Evolutionary conservation across 148 eudicot species (phyloP).

Genomic region (Persicaria maculosa): DNA sequence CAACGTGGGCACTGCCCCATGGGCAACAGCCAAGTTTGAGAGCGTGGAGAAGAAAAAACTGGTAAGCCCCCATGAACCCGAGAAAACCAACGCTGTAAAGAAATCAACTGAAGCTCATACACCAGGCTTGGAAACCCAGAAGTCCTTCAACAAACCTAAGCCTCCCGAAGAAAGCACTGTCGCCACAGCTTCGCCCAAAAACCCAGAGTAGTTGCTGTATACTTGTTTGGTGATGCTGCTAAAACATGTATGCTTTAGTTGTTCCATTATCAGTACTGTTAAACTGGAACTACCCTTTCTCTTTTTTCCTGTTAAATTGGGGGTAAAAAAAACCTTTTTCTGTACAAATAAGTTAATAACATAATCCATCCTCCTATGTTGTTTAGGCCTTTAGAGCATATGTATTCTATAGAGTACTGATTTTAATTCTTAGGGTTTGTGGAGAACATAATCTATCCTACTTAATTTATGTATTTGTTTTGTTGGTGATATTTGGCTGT

Average conservation of each 20-base stretch:
- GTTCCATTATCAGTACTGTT: background rate
- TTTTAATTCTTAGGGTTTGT: background rate
- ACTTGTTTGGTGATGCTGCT: slow-evolving; percentile 1
- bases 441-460: background rate
- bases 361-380: background rate
- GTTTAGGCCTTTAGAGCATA: background rate
- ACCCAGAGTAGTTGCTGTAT: slow-evolving; percentile 15
- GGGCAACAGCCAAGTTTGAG: slow-evolving; percentile 89
- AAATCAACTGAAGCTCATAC: slow-evolving; percentile 42
- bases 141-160: slow-evolving; percentile 48
- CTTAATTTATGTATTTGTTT: background rate
- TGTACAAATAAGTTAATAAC: background rate
- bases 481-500: background rate
- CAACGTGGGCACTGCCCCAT: slow-evolving; percentile 70
- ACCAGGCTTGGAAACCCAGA: slow-evolving; percentile 54
- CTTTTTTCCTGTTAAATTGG: too few relatives aligned
- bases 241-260: background rate
- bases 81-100: slow-evolving; percentile 37
- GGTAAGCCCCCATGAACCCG: slow-evolving; percentile 66
- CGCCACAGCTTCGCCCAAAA: slow-evolving; percentile 14
- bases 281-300: background rate
- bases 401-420: background rate
- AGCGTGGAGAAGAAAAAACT: slow-evolving; percentile 61
- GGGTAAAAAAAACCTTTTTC: background rate
- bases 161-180: background rate